These are phyloP conservation scores for Talaromyces stipitatus DNA, from an alignment of 495 filamentous ascomycete species.

Conservation along the genomic window DNA sequence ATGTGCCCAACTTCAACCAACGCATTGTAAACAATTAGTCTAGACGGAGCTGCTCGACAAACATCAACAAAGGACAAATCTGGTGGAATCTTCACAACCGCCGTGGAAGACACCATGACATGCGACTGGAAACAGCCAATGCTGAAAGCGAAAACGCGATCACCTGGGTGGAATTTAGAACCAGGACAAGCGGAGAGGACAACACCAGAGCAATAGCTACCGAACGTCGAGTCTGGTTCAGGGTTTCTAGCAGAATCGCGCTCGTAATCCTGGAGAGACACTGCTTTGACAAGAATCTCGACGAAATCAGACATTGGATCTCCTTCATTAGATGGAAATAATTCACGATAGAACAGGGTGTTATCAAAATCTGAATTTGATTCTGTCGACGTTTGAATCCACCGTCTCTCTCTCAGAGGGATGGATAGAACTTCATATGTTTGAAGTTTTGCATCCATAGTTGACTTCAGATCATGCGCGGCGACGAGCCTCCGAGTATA, in stretches of 20 bases:
- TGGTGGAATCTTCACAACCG: slow-evolving; percentile 13
- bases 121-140: neutral
- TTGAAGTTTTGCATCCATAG: too few relatives aligned
- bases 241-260: neutral
- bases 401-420: too few relatives aligned
- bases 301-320: too few relatives aligned
- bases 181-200: neutral
- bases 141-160: slow-evolving; percentile 11
- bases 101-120: neutral
- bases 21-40: slow-evolving; percentile 20
- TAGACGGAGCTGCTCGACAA: slow-evolving; percentile 16
- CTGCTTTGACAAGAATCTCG: too few relatives aligned
- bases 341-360: too few relatives aligned
- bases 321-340: too few relatives aligned
- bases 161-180: slow-evolving; percentile 7
- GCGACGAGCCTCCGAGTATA: too few relatives aligned
- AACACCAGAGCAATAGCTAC: neutral
- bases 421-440: too few relatives aligned
- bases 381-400: too few relatives aligned
- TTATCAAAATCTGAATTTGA: too few relatives aligned
- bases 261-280: too few relatives aligned
- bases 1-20: slow-evolving; percentile 24
- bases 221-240: neutral
- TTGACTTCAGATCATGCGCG: too few relatives aligned
- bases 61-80: slow-evolving; percentile 16